A percentile compares a stretch with the other conserved stretches of the same genome.
phyloP scores from a whole-genome alignment of 495 filamentous ascomycete species.

The Diplogelasinospora grovesii region DNA sequence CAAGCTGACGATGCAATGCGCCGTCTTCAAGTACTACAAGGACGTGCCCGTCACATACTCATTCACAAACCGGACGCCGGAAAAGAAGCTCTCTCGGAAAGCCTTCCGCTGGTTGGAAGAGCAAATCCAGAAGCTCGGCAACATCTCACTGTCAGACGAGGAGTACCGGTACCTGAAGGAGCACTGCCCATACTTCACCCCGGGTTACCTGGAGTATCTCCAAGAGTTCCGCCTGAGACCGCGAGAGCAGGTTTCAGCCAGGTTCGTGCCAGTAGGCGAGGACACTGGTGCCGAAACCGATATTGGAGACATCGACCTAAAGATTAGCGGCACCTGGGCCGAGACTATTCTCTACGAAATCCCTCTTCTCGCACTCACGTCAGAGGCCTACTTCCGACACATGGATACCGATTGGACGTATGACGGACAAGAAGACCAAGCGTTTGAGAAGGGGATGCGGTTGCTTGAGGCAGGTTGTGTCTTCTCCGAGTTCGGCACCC shows the following conservation, averaged over 20 bases:
- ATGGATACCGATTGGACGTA: conserved; percentile 86
- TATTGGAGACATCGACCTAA: conserved; percentile 65
- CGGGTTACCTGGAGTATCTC: conserved; percentile 73
- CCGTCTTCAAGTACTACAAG: conserved; percentile 82
- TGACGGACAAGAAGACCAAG: conserved; percentile 75
- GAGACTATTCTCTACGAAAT: conserved; percentile 98
- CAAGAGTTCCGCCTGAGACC: conserved; percentile 74
- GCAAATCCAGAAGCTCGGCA: conserved; percentile 74
- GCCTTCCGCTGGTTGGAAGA: conserved; percentile 80
- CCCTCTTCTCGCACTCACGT: conserved; percentile 81
- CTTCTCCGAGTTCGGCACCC: conserved; percentile 89
- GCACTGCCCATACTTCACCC: conserved; percentile 74
- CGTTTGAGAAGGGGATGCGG: conserved; percentile 65
- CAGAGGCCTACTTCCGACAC: conserved; percentile 96
- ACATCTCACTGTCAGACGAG: conserved; percentile 66
- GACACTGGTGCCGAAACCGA: conserved; percentile 63
- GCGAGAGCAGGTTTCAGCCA: conserved; percentile 65
- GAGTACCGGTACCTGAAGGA: conserved; percentile 72
- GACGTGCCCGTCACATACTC: conserved; percentile 80
- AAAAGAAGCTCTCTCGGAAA: conserved; percentile 78
- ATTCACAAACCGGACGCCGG: conserved; percentile 90
- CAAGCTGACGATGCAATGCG: conserved; percentile 98
- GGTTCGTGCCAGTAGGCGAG: conserved; percentile 54
- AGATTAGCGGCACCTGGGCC: conserved; percentile 76
- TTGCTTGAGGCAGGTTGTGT: conserved; percentile 77